Evolutionary conservation across 345 rosid genomes (phyloP), one percentile per base, ranked within the genome.

Genomic region (Atalantia buxifolia): DNA sequence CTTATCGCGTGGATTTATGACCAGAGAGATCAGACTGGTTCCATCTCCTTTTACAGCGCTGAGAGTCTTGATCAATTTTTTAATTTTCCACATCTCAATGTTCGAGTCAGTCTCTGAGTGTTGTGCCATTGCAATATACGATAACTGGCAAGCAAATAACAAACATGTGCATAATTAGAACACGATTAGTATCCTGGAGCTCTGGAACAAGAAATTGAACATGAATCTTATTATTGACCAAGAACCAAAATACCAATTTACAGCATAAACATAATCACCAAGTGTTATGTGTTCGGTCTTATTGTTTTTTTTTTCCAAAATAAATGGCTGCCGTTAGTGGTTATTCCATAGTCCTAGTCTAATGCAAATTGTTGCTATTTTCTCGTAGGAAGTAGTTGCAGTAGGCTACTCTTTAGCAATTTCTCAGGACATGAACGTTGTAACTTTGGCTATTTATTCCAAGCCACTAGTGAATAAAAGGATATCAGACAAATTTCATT

Each of bases 21-120:
- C 79, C 45, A 83, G 85, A 57, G 90, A 83, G 56, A 87, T 83
- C 88, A 87, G 77, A 74, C 86, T 85, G 2, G 88, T 83, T 12
- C 88, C 90, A 42, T 85, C 81, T 4, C 90, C 90, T 69, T 83
- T 81, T 5, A 86, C 86, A 24, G 84, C 78, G 59, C 81, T 87
- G 56, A 86, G 73, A 28, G 84, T 79, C 62, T 85, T 83, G 65
- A 85, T 87, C 73, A 87, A 61, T 66, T 77, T 87, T 72, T 85
- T 84, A 40, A 87, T 83, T 76, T 84, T 87, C 87, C 87, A 83
- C 53, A 82, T 83, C 76, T 84, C 87, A 60, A 83, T 83, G 68
- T 83, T 85, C 82, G 79, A 72, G 50, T 85, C 86, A 10, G 80
- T 74, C 36, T 81, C 86, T 0, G 76, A 79, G 31, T 68, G 71